These are phyloP conservation scores for Irpex lacteus DNA, from an alignment of 1,284 basidiomycete species.

Conservation along the genomic window DNA sequence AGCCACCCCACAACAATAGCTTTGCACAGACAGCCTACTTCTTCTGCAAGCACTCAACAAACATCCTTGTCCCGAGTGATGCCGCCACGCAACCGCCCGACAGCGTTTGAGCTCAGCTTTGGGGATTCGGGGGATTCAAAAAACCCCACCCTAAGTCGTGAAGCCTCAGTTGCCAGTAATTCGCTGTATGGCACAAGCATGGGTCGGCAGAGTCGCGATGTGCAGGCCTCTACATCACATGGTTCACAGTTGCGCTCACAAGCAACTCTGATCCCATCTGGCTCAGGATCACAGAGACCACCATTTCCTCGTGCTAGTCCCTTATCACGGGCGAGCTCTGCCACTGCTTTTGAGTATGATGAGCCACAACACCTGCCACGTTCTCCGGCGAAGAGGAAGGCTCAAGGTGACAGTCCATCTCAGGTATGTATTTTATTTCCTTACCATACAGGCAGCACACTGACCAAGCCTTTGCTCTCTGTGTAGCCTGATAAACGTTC, in stretches of 20 bases:
- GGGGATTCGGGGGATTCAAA: background rate
- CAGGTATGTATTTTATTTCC: background rate
- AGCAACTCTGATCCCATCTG: background rate
- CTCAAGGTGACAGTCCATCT: background rate
- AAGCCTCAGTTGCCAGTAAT: background rate
- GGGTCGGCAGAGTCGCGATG: background rate
- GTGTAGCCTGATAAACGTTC: background rate
- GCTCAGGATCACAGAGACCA: no score
- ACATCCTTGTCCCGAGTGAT: background rate
- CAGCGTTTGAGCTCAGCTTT: background rate
- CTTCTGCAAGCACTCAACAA: no score
- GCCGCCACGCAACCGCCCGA: background rate
- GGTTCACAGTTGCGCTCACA: background rate
- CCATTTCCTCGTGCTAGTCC: no score
- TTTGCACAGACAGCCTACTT: background rate
- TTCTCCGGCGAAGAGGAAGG: background rate
- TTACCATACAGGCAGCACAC: background rate
- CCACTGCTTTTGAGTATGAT: background rate
- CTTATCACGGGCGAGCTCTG: background rate
- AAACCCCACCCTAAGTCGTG: background rate
- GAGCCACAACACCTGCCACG: background rate
- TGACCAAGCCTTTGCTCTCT: background rate
- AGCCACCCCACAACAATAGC: background rate
- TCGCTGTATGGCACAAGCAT: background rate
- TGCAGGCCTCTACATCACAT: background rate